Base-by-base conservation (phyloP, 305 asterid species). In the Solanum hybrid region DNA sequence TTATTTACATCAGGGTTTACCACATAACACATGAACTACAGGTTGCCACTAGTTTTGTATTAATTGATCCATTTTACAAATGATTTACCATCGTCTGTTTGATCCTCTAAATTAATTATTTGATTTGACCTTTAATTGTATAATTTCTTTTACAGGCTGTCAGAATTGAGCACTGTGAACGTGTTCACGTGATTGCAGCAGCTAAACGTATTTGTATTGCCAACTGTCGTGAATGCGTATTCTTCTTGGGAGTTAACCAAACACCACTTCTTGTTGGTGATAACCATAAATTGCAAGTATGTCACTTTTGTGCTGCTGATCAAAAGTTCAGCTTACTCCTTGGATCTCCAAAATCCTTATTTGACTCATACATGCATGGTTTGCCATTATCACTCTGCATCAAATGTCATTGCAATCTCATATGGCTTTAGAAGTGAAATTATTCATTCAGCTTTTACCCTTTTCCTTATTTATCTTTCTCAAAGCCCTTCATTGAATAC, bases 91-190 rank as follows among this genome's bases (percentile, higher is more conserved):
- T 84, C 12, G 39, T 84, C 73, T 83, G 33, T 83, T 81, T 83
- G 38, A 45, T 83, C 27, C 87, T 8, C 15, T 45, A 45, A 29
- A 83, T 10, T 15, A 45, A 10, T 45, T 83, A 17, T 45, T 45
- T 7, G 12, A 11, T 84, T 45, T 84, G 41, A 31, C 75, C 38
- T 84, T 84, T 29, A 84, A 29, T 29, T 27, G 88, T 83, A 41
- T 82, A 83, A 45, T 84, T 15, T 84, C 88, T 86, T 90, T 83
- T 86, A 88, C 95, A 98, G 99, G 99, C 99, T 87, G 94, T 98
- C 81, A 96, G 99, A 93, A 95, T 98, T 92, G 99, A 98, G 92
- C 99, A 98, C 89, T 98, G 99, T 93, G 99, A 98, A 92, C 98
- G 99, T 22, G 99, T 98, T 87, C 99, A 98, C 91, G 93, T 98